Evolutionary conservation across 192 early-diverging fungal species (phyloP).

Genomic region (Coemansia furcata): DNA sequence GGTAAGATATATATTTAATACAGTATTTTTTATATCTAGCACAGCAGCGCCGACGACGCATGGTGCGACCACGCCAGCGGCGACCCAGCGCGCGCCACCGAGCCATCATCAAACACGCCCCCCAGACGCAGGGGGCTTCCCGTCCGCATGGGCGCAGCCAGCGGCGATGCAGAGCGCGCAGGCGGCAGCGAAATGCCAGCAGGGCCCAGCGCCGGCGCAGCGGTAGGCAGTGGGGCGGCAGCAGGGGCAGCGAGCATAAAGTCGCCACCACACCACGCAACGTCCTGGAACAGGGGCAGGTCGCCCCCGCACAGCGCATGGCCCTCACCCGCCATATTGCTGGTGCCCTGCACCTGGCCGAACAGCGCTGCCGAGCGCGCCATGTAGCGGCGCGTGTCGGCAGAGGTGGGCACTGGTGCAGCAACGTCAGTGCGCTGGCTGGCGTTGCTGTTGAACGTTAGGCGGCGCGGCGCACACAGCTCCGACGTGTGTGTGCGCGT

Average conservation of each 20-base stretch:
- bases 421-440: neutral
- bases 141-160: conserved; percentile 30
- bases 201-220: neutral
- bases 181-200: neutral
- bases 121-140: conserved; percentile 30
- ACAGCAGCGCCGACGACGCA: conserved; percentile 31
- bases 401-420: conserved; percentile 14
- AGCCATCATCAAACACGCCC: conserved; percentile 34
- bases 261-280: conserved; percentile 40
- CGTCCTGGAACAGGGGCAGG: conserved; percentile 47
- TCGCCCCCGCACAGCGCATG: conserved; percentile 12
- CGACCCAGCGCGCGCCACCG: conserved; percentile 39
- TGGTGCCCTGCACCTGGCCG: conserved; percentile 1
- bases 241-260: conserved; percentile 3
- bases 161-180: neutral
- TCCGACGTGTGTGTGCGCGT: neutral
- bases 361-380: conserved; percentile 48
- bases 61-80: conserved; percentile 42
- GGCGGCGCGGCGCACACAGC: conserved; percentile 28
- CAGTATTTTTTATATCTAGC: conserved; percentile 15
- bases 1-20: neutral
- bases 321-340: conserved; percentile 3
- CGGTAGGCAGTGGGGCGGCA: neutral
- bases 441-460: conserved; percentile 21
- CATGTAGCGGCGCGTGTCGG: conserved; percentile 51